Conservation (phyloP, 2,329 filamentous ascomycete species). For the Elsinoe necatrix region DNA sequence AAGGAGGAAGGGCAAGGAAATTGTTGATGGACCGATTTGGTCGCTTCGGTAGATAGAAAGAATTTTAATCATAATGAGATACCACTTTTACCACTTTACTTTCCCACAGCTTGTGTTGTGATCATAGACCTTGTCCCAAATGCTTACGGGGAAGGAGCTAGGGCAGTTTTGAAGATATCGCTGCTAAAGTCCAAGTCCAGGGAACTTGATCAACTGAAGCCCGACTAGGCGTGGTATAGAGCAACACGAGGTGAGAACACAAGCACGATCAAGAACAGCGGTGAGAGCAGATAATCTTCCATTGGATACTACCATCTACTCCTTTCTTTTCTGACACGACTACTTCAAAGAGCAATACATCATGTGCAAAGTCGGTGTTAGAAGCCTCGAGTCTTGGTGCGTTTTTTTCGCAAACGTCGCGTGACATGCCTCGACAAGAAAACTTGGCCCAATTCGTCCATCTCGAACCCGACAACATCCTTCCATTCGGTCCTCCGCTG, state of each 20-base stretch:
- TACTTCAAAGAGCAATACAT: slow-evolving; percentile 6
- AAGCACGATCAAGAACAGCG: neutral
- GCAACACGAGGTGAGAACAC: neutral
- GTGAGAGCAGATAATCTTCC: neutral
- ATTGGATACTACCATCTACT: neutral
- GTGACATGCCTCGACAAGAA: neutral
- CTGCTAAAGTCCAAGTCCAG: too few species aligned
- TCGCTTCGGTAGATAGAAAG: neutral
- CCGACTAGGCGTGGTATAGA: too few species aligned
- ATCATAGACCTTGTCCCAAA: too few species aligned
- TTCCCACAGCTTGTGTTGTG: too few species aligned
- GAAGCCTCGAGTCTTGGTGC: neutral
- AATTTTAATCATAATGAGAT: slow-evolving; percentile 7
- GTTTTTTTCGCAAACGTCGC: slow-evolving; percentile 9
- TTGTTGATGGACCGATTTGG: neutral
- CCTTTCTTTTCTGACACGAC: neutral
- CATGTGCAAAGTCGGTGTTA: slow-evolving; percentile 11
- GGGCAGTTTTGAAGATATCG: too few species aligned
- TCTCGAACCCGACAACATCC: neutral
- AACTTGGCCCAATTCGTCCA: slow-evolving; percentile 1
- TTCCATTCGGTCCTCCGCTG: slow-evolving; percentile 8
- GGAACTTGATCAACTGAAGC: too few species aligned
- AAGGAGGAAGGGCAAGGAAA: neutral
- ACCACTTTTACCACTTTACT: neutral
- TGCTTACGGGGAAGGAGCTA: too few species aligned